Evolutionary conservation across 345 rosid genomes (phyloP), one percentile per base, ranked within the genome.

Genomic region (Citrus inodora): DNA sequence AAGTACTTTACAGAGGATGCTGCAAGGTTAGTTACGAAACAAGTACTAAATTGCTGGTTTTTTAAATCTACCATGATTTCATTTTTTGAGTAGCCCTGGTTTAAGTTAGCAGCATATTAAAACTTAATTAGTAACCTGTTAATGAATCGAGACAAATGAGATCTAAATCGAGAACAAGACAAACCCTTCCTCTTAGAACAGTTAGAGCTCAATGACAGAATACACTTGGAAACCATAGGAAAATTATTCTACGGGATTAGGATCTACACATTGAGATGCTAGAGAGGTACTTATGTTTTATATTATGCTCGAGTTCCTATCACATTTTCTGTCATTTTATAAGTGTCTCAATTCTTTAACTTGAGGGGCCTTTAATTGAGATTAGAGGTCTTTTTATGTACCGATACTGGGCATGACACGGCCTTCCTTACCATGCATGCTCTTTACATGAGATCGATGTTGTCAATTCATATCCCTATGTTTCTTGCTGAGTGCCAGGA

Each of bases 1-100:
- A 88, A 92, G 74, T 79, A 82, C 79, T 92, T 92, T 75, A 87
- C 93, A 0, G 93, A 92, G 83, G 93, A 92, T 16, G 94, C 94
- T 53, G 88, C 92, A 7, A 79, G 93, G 91, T 92, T 71, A 73
- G 82, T 72, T 65, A 76, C 6, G 3, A 65, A 37, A 66, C 13
- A 21, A 64, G 25, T 78, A 35, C 60, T 16, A 5, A 10, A 46
- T 35, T 19, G 17, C 25, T 64, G 11, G 25, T 70, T 25, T 62
- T 62, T 14, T 69, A 4, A 32, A 40, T 76, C 27, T 33, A 42
- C n/a, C 24, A 67, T 32, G 19, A 42, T 67, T 25, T 40, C 27
- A 51, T 30, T 66, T 35, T n/a, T 0, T 6, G 0, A 66, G 28
- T 66, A 22, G 32, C 58, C 0, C 55, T 51, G 56, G 22, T 22